Evolutionary conservation across 345 rosid genomes (phyloP), one percentile per base, ranked within the genome.

Genomic region (Rhodamnia argentea): DNA sequence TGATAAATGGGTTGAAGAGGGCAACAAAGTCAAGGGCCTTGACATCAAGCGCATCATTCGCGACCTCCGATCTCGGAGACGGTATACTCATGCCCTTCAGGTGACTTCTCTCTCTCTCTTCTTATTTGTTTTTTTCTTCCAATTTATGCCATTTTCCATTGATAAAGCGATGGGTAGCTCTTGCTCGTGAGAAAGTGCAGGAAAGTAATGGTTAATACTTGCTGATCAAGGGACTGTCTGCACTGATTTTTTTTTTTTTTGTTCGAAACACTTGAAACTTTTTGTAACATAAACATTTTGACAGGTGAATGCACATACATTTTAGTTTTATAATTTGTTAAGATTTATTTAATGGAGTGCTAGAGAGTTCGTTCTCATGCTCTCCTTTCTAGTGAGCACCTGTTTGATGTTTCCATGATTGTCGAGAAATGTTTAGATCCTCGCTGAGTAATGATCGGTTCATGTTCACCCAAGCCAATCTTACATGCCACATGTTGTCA

Each of bases 41-140:
- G 99, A 95, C 92, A 93, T 96, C 87, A 92, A 93, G 83, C 95
- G 95, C 74, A 93, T 96, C 32, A 88, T 95, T 53, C 96, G 88
- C 32, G 98, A 95, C 78, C 92, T 95, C 81, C 98, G 98, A 81
- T 87, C 90, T 89, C 91, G 98, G 82, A 93, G 90, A 84, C 96
- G 99, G 57, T 94, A 92, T 89, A 70, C 88, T 86, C 99, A 96
- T n/a, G 96, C 99, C 51, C 95, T 96, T 26, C 92, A 96, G 98
- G 96, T 94, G 82, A 70, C 88, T 2, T 74, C 50, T 52, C 26
- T 16, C 13, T 57, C 51, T 62, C n/a, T 50, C 24, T 44, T 74
- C 22, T 84, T 23, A 74, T 87, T 56, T 83, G 62, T n/a, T 8
- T 6, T 16, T 22, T 70, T 83, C 85, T 3, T 11, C 24, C 37